These are phyloP conservation scores for Citrus trifoliata DNA, from an alignment of 345 rosid genomes.

Conservation along the genomic window DNA sequence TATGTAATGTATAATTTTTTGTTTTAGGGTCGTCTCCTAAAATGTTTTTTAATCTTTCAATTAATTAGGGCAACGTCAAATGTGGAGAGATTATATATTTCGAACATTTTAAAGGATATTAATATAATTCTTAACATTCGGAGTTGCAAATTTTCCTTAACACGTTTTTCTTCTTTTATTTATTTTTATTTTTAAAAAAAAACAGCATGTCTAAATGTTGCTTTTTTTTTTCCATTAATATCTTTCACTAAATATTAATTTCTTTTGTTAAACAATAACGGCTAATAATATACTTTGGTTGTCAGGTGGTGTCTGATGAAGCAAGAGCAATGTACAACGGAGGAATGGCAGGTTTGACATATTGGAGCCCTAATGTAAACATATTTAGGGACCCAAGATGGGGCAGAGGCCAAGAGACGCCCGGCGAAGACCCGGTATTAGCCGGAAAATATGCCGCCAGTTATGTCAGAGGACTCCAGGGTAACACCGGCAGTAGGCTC, in stretches of 20 bases:
- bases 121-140: too few species aligned
- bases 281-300: not conserved
- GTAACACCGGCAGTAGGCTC: conserved; percentile 45
- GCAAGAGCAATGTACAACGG: conserved; percentile 82
- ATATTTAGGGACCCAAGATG: conserved; percentile 83
- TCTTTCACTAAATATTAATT: not conserved
- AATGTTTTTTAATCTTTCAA: not conserved
- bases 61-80: not conserved
- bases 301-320: conserved; percentile 72
- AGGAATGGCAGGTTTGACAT: conserved; percentile 66
- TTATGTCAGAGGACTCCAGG: conserved; percentile 81
- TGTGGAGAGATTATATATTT: too few species aligned
- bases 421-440: conserved; percentile 82
- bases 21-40: not conserved
- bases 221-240: too few species aligned
- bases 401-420: conserved; percentile 95
- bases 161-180: too few species aligned
- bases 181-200: too few species aligned
- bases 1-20: not conserved
- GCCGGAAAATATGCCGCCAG: conserved; percentile 73
- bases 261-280: not conserved
- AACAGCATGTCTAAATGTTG: too few species aligned
- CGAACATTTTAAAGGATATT: too few species aligned
- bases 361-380: conserved; percentile 84
- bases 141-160: too few species aligned